Base-by-base conservation (phyloP, 306 rosid genomes). In the Cucurbita pepo region DNA sequence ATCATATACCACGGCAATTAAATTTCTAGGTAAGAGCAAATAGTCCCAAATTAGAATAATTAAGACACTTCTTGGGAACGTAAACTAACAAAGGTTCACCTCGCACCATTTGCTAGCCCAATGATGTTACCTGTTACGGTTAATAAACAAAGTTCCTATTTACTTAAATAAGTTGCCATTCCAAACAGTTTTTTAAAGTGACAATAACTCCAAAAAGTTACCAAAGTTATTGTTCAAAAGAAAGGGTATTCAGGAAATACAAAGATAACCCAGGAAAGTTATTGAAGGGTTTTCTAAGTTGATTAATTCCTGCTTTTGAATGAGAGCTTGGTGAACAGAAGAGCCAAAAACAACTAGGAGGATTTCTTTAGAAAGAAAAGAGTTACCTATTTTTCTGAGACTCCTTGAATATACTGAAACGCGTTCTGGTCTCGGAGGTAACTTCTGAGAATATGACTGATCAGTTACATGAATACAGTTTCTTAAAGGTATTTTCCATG, bases 401-500 rank as follows among this genome's bases (percentile, higher is more conserved):
- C 73, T 87, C 77, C 84, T 83, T 16, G 96, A 81, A 83, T 85
- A 89, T 62, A 79, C 79, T 13, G 92, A 86, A 76, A 85, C 87
- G 70, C 90, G 96, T 53, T 85, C 87, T 0, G 84, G 84, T 81
- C 88, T 86, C 9, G 83, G 74, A 79, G 85, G 89, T 76, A 85
- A 88, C 79, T 82, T 85, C 77, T 62, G 75, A 79, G 88, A 34
- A 71, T 79, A 76, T 74, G 79, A 74, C 55, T 78, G 83, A 30
- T 71, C 79, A 58, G 79, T 84, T 43, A 74, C 80, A 58, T 76
- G 83, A 51, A 94, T 78, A 85, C 99, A 90, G 66, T 87, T 87
- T 73, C 82, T 83, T 22, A 94, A 84, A 21, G 85, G 90, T 59
- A 52, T 72, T 80, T 91, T 86, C 96, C 97, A 94, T 56, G 91